These are phyloP conservation scores for Arxiozyma slooffiae DNA, from an alignment of 1,139 yeast genomes.

Conservation along the genomic window DNA sequence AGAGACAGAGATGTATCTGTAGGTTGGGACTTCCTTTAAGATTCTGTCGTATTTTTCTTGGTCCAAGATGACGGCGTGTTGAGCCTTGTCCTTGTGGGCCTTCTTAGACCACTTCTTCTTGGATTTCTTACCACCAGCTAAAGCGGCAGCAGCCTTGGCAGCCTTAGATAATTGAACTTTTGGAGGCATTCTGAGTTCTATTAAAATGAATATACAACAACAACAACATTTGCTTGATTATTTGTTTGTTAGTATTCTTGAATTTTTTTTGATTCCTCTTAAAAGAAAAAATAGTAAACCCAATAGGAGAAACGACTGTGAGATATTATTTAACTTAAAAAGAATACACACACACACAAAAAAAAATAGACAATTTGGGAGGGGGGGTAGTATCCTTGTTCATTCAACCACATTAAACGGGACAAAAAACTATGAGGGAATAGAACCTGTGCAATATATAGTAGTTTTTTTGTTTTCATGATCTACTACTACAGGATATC, in stretches of 20 bases:
- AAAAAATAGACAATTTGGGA: no score
- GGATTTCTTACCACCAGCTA: constrained; percentile 99
- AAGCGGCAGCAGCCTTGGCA: constrained; percentile 99
- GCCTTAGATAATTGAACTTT: constrained; percentile 98
- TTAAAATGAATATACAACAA: background rate
- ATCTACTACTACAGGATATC: no score
- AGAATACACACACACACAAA: no score
- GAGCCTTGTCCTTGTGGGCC: constrained; percentile 99
- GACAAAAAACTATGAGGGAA: no score
- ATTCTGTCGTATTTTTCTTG: constrained; percentile 99
- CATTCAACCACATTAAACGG: no score
- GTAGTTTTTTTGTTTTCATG: no score
- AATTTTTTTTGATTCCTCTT: background rate
- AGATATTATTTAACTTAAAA: no score
- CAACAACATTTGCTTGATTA: background rate
- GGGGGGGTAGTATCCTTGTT: no score
- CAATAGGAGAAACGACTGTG: no score
- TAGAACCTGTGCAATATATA: no score
- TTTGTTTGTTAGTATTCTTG: background rate
- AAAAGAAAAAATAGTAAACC: no score
- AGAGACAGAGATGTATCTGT: constrained; percentile 96
- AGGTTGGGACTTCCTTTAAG: constrained; percentile 98
- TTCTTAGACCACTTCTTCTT: constrained; percentile 99
- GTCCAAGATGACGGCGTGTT: constrained; percentile 93
- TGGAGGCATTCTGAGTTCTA: constrained; percentile 77